Percentiles rank a stretch among this genome's conserved stretches.
Conservation (phyloP, 2,329 filamentous ascomycete species). For the Claviceps quebecensis region DNA sequence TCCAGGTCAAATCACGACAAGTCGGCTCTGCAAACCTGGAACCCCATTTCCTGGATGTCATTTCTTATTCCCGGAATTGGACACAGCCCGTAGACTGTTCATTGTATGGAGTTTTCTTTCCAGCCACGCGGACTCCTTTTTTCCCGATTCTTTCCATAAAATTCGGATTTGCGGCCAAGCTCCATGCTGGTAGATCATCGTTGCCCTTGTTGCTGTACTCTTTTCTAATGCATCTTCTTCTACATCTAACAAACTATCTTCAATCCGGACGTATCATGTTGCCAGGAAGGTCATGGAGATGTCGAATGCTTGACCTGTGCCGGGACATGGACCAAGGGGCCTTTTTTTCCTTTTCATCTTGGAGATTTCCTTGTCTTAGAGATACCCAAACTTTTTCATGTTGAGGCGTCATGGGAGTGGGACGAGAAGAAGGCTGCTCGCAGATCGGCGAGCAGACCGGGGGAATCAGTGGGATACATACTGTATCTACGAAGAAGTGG, state of each 20-base stretch:
- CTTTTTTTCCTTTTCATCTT: constrained; percentile 9
- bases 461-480: background rate
- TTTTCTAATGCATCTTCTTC: background rate
- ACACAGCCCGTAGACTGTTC: constrained; percentile 5
- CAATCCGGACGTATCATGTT: constrained; percentile 9
- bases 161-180: background rate
- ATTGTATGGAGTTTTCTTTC: constrained; percentile 4
- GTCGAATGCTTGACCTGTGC: constrained; percentile 18
- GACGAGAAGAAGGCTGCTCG: constrained; percentile 4
- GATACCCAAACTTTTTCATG: constrained; percentile 20
- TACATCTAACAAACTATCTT: background rate
- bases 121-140: constrained; percentile 8
- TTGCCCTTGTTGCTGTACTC: background rate
- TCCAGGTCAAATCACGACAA: background rate
- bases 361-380: constrained; percentile 14
- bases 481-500: background rate
- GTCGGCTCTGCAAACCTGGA: background rate
- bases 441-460: constrained; percentile 1
- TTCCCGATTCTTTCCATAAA: background rate
- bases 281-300: background rate
- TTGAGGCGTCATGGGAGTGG: constrained; percentile 4
- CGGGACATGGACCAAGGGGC: constrained; percentile 13
- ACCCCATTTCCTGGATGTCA: background rate
- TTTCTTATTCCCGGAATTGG: constrained; percentile 4
- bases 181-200: background rate